Conservation (phyloP, 2,329 filamentous ascomycete species). For the Phialophora verrucosa region DNA sequence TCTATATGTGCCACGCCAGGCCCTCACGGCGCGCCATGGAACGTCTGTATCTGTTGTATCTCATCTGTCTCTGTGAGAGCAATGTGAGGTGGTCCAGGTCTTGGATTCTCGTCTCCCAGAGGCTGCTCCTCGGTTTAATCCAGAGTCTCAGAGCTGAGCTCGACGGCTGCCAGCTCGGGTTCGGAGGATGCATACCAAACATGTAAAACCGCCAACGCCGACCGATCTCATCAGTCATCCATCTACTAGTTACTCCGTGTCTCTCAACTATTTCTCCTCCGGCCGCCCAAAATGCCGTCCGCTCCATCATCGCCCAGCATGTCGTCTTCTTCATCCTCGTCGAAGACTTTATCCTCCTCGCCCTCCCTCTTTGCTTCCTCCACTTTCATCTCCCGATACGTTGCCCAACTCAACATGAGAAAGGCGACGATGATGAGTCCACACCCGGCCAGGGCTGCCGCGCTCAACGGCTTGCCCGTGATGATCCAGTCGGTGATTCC, state of each 20-base stretch:
- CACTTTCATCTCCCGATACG: conserved; percentile 90
- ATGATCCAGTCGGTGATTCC: conserved; percentile 88
- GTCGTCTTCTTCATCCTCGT: conserved; percentile 45
- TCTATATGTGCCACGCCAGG: too few relatives aligned
- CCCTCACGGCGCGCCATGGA: too few relatives aligned
- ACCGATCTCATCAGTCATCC: background rate
- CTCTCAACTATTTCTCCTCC: conserved; percentile 6
- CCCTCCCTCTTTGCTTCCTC: conserved; percentile 67
- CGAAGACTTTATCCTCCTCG: conserved; percentile 52
- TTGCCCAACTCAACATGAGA: conserved; percentile 84
- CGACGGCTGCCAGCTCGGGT: too few relatives aligned
- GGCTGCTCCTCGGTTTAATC: too few relatives aligned
- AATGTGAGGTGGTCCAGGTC: too few relatives aligned
- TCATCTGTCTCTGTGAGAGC: too few relatives aligned
- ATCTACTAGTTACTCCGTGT: background rate
- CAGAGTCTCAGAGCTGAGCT: too few relatives aligned
- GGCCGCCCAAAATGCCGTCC: conserved; percentile 1
- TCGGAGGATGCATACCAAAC: background rate
- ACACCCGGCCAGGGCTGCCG: conserved; percentile 80
- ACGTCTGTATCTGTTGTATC: too few relatives aligned
- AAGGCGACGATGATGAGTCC: conserved; percentile 88
- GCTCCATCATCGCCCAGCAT: conserved; percentile 21
- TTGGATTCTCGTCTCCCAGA: too few relatives aligned
- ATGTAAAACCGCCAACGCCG: background rate
- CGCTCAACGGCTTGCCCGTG: conserved; percentile 75